phyloP scores from a whole-genome alignment of 768 basidiomycete species.

The Psilocybe cubensis region DNA sequence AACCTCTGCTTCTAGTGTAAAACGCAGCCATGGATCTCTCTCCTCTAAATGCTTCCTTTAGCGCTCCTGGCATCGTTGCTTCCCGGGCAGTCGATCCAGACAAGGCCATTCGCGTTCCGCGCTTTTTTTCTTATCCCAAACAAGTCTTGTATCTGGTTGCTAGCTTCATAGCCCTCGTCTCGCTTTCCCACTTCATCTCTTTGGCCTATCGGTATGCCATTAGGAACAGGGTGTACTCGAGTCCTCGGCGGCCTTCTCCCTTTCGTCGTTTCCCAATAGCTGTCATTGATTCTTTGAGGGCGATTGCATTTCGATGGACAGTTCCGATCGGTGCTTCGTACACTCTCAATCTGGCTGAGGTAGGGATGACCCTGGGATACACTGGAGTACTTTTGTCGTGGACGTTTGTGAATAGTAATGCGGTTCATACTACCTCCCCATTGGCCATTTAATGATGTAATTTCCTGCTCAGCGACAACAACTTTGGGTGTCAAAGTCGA shows the following conservation, averaged over 20 bases:
- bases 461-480: slow-evolving; percentile 30
- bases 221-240: slow-evolving; percentile 6
- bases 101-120: slow-evolving; percentile 26
- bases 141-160: slow-evolving; percentile 47
- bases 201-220: slow-evolving; percentile 22
- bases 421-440: not conserved
- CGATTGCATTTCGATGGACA: slow-evolving; percentile 39
- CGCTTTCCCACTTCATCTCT: slow-evolving; percentile 35
- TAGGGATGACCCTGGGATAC: slow-evolving; percentile 39
- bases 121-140: slow-evolving; percentile 37
- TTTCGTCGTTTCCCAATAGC: slow-evolving; percentile 34
- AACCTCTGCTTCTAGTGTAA: not conserved
- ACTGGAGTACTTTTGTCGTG: slow-evolving; percentile 38
- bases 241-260: slow-evolving; percentile 14
- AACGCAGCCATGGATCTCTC: not conserved
- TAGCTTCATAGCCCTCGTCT: slow-evolving; percentile 43
- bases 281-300: slow-evolving; percentile 35
- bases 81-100: slow-evolving; percentile 21
- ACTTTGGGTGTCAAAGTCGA: slow-evolving; percentile 33
- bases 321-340: slow-evolving; percentile 39
- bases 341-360: slow-evolving; percentile 43
- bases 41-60: not conserved
- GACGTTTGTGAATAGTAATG: slow-evolving; percentile 42
- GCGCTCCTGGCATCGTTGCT: not conserved
- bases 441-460: not conserved